A percentile compares a stretch with the other conserved stretches of the same genome.
phyloP scores from a whole-genome alignment of 179 eudicot genomes.

The Corrigiola litoralis region DNA sequence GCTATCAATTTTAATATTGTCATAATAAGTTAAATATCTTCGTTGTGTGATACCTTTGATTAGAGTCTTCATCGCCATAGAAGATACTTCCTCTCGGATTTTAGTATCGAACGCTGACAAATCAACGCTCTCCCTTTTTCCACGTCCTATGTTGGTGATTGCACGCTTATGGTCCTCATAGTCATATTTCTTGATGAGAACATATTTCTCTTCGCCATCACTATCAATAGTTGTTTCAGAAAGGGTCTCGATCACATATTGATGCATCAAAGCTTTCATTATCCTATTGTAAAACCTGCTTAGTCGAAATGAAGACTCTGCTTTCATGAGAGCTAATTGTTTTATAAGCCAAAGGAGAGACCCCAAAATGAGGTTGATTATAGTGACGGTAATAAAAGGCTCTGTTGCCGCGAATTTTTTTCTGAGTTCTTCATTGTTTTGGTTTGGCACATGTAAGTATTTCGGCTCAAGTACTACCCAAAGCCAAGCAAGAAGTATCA shows the following conservation, averaged over 20 bases:
- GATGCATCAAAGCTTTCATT: constrained; percentile 2
- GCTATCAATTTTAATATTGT: no score
- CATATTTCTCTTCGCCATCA: not conserved
- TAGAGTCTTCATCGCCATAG: constrained; percentile 21
- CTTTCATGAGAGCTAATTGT: constrained; percentile 5
- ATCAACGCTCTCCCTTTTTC: not conserved
- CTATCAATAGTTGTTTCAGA: no score
- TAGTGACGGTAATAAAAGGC: constrained; percentile 1
- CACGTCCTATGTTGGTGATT: not conserved
- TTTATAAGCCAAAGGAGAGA: constrained; percentile 22
- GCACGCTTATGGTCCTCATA: not conserved
- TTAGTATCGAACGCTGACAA: constrained; percentile 7
- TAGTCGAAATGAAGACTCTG: constrained; percentile 18
- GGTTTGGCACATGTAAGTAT: constrained; percentile 6
- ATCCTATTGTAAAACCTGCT: constrained; percentile 19
- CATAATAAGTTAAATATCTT: not conserved
- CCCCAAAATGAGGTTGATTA: constrained; percentile 17
- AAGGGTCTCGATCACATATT: constrained; percentile 11
- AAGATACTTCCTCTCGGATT: constrained; percentile 15
- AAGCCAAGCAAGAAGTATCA: constrained; percentile 20
- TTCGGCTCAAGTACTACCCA: constrained; percentile 23
- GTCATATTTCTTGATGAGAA: not conserved
- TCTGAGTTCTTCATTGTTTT: not conserved
- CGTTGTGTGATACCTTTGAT: not conserved
- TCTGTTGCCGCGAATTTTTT: not conserved